These are phyloP conservation scores for Cutaneotrichosporon dermatis DNA, from an alignment of 1,284 basidiomycete genomes.

Conservation along the genomic window DNA sequence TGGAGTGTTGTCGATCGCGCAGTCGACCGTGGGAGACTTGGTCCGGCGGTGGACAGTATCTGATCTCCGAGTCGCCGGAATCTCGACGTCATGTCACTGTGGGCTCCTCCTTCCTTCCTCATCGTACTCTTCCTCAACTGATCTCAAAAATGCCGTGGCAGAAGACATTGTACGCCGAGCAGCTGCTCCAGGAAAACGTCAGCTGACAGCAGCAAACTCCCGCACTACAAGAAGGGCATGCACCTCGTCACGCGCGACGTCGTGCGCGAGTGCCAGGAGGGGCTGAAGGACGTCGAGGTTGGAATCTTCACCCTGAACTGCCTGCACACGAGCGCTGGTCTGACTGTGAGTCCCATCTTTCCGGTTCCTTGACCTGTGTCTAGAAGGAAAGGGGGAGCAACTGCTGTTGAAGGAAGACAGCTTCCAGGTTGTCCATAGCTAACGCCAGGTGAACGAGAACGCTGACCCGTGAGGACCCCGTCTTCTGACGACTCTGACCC, in stretches of 20 bases:
- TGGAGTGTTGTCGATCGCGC: neutral
- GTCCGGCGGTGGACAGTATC: neutral
- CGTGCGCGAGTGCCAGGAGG: slow-evolving; percentile 63
- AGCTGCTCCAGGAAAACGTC: neutral
- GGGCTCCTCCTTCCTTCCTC: neutral
- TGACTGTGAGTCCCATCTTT: slow-evolving; percentile 78
- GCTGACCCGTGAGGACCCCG: slow-evolving; percentile 36
- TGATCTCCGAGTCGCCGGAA: too few relatives aligned
- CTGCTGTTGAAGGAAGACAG: neutral
- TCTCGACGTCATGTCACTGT: too few relatives aligned
- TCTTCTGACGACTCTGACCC: neutral
- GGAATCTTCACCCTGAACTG: slow-evolving; percentile 56
- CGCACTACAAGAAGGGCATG: slow-evolving; percentile 54
- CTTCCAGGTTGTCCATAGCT: neutral
- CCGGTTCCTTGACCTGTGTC: neutral
- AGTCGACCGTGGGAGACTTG: neutral
- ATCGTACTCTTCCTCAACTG: neutral
- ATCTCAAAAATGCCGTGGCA: slow-evolving; percentile 75
- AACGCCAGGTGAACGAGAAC: slow-evolving; percentile 43
- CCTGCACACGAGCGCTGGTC: slow-evolving; percentile 82
- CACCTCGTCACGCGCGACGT: slow-evolving; percentile 84
- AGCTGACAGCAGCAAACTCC: slow-evolving; percentile 35
- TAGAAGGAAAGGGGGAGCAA: neutral
- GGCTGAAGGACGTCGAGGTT: slow-evolving; percentile 66
- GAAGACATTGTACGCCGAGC: slow-evolving; percentile 62